phyloP scores from a whole-genome alignment of 2,329 filamentous ascomycete species.

The Rutstroemia sp. region DNA sequence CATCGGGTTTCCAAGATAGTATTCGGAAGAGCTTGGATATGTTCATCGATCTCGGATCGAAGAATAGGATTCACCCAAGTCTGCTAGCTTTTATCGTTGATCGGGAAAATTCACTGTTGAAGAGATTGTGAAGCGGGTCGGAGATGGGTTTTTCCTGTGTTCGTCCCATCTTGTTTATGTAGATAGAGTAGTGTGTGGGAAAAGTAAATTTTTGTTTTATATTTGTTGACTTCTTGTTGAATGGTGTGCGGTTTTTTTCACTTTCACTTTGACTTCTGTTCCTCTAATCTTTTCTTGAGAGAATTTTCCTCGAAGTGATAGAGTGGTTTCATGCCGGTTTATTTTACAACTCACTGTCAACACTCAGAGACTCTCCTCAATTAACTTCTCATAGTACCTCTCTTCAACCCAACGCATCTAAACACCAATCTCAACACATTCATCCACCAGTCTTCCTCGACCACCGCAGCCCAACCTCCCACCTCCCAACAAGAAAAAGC shows the following conservation, averaged over 20 bases:
- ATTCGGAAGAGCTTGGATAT: background rate
- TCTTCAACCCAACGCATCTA: too few species aligned
- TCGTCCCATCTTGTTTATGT: background rate
- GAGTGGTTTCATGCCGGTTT: too few species aligned
- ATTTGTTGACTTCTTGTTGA: too few species aligned
- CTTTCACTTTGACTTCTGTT: too few species aligned
- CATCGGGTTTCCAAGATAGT: background rate
- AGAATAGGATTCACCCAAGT: conserved; percentile 5
- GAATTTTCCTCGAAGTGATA: too few species aligned
- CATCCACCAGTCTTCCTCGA: background rate
- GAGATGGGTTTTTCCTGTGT: background rate
- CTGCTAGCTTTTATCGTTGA: background rate
- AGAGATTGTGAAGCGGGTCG: background rate
- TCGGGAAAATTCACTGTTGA: background rate
- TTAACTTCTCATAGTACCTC: too few species aligned
- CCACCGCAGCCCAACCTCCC: background rate
- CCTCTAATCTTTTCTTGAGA: too few species aligned
- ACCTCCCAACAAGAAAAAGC: background rate
- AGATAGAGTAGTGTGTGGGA: too few species aligned
- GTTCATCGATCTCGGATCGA: background rate
- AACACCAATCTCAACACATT: background rate
- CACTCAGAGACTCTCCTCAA: too few species aligned
- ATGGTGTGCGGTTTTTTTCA: too few species aligned
- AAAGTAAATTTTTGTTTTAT: too few species aligned
- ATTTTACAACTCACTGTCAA: too few species aligned